Evolutionary conservation across 495 filamentous ascomycete species (phyloP).

Genomic region (Penicillium lividum): DNA sequence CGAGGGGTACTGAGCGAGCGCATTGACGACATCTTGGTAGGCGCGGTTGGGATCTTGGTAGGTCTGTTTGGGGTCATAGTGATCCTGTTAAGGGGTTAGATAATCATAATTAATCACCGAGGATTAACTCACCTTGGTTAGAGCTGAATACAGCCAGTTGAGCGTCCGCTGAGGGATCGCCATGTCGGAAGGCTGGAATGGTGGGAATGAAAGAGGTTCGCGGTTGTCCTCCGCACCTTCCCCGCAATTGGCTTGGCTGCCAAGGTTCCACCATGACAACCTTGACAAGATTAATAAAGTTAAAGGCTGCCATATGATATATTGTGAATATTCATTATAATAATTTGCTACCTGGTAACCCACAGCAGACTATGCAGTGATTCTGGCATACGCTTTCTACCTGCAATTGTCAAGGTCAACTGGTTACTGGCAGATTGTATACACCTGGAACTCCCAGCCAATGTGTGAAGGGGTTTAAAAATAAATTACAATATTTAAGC

Average conservation of each 20-base stretch:
- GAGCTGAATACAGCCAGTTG: slow-evolving; percentile 90
- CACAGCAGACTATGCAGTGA: too few relatives aligned
- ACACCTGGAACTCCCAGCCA: too few relatives aligned
- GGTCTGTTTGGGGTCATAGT: slow-evolving; percentile 84
- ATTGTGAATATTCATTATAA: too few relatives aligned
- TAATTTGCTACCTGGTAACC: too few relatives aligned
- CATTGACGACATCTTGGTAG: slow-evolving; percentile 86
- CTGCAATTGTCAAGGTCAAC: too few relatives aligned
- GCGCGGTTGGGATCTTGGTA: slow-evolving; percentile 90
- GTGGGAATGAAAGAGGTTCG: slow-evolving; percentile 8
- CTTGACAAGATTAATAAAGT: too few relatives aligned
- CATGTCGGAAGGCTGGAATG: slow-evolving; percentile 42
- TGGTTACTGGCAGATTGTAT: too few relatives aligned
- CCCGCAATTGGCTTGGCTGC: slow-evolving; percentile 26
- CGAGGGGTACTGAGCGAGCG: slow-evolving; percentile 77
- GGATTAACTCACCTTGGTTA: slow-evolving; percentile 65
- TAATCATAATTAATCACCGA: background rate
- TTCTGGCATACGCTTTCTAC: too few relatives aligned
- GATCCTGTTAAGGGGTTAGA: slow-evolving; percentile 64
- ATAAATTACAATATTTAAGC: too few relatives aligned
- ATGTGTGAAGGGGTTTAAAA: too few relatives aligned
- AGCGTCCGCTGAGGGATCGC: slow-evolving; percentile 85
- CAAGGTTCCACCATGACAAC: slow-evolving; percentile 3
- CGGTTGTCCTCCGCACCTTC: slow-evolving; percentile 27
- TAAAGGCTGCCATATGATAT: too few relatives aligned